Conservation (phyloP, 768 basidiomycete genomes). For the Fomitopsis serialis region DNA sequence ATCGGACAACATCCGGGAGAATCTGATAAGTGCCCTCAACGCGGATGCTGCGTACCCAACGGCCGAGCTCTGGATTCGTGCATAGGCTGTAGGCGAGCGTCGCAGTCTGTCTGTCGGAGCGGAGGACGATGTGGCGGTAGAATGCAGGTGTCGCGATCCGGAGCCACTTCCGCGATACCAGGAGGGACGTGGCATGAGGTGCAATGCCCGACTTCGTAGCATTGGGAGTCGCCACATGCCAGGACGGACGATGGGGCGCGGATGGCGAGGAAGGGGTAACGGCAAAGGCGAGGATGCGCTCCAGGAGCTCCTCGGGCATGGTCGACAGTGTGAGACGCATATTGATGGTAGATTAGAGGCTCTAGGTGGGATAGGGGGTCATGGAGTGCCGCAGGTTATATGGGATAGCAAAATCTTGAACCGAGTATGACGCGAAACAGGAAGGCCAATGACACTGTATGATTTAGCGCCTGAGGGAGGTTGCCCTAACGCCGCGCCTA, state of each 20-base stretch:
- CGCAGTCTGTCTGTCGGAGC: slow-evolving; percentile 32
- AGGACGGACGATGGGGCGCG: slow-evolving; percentile 17
- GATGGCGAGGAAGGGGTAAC: slow-evolving; percentile 19
- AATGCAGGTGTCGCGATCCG: slow-evolving; percentile 55
- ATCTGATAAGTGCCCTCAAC: slow-evolving; percentile 36
- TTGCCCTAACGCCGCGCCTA: no score
- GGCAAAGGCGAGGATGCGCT: slow-evolving; percentile 36
- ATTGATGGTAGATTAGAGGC: neutral
- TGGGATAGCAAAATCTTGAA: neutral
- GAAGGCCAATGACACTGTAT: neutral
- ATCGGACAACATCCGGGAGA: slow-evolving; percentile 33
- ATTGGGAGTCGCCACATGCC: slow-evolving; percentile 9
- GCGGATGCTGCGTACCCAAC: slow-evolving; percentile 37
- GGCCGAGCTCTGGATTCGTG: slow-evolving; percentile 31
- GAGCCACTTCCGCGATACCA: slow-evolving; percentile 45
- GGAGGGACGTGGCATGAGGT: slow-evolving; percentile 36
- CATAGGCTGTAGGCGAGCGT: slow-evolving; percentile 33
- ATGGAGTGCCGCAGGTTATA: neutral
- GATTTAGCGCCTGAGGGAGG: neutral
- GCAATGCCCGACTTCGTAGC: neutral
- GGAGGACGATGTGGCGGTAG: slow-evolving; percentile 47
- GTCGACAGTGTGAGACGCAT: slow-evolving; percentile 21
- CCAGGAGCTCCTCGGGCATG: slow-evolving; percentile 40
- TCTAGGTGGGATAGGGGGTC: no score
- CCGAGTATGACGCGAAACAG: neutral